Conservation (phyloP, 345 rosid genomes). For the Eucalyptus paniculata region DNA sequence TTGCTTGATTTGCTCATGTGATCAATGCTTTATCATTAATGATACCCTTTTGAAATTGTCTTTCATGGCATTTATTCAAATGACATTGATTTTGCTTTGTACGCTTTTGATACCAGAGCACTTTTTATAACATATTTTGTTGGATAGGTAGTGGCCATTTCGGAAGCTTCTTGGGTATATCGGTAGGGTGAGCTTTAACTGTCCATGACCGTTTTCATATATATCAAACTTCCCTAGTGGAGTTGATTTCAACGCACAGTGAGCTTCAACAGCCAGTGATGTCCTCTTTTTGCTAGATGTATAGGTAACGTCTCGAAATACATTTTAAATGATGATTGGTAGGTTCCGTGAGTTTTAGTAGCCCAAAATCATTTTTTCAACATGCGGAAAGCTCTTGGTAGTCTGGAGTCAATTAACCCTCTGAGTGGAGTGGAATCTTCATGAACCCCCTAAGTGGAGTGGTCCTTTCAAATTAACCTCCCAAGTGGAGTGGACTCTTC, state of each 20-base stretch:
- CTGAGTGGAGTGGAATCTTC: no score
- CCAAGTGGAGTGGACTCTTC: background rate
- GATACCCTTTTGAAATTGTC: background rate
- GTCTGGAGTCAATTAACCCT: no score
- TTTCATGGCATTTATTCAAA: no score
- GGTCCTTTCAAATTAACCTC: no score
- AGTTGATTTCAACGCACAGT: background rate
- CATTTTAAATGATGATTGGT: background rate
- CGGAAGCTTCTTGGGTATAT: no score
- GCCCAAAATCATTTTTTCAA: background rate
- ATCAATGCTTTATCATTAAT: background rate
- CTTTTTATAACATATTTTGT: background rate
- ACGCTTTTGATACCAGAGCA: background rate
- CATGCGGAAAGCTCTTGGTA: no score
- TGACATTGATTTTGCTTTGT: background rate
- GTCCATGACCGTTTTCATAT: background rate
- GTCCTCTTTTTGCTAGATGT: background rate
- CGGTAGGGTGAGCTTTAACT: background rate
- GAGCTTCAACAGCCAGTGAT: background rate
- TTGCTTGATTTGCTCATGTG: background rate
- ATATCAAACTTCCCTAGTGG: background rate
- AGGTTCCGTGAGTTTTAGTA: background rate
- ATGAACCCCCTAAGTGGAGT: no score
- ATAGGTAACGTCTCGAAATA: background rate
- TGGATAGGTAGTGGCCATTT: background rate